Conservation (phyloP, 176 grass and related monocot species). For the Cocos nucifera region DNA sequence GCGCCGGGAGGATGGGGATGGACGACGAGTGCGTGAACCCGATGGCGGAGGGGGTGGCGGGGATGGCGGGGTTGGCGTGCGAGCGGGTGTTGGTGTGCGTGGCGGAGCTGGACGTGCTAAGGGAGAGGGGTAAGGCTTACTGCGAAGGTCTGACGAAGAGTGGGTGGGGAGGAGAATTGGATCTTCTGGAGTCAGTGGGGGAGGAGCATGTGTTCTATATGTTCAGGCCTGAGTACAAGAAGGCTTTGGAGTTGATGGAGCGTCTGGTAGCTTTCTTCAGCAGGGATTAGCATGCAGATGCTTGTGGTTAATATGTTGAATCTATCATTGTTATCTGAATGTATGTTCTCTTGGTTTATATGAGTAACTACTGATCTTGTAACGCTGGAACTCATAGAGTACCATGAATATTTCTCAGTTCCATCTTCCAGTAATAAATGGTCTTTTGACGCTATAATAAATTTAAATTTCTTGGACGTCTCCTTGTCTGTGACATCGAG, state of each 20-base stretch:
- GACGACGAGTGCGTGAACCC: conserved; percentile 34
- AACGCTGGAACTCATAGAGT: no score
- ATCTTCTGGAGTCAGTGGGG: conserved; percentile 35
- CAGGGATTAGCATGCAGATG: neutral
- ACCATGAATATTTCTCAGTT: no score
- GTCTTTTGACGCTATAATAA: no score
- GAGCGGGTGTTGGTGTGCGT: conserved; percentile 25
- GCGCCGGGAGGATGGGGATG: conserved; percentile 28
- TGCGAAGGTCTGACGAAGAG: conserved; percentile 22
- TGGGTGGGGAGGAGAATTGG: conserved; percentile 31
- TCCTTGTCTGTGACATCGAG: no score
- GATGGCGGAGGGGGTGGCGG: conserved; percentile 9
- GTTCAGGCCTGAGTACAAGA: conserved; percentile 13
- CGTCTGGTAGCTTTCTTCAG: conserved; percentile 26
- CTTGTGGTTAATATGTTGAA: no score
- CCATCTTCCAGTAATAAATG: no score
- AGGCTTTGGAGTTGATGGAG: conserved; percentile 26
- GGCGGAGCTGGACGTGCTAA: conserved; percentile 23
- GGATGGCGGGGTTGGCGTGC: conserved; percentile 13
- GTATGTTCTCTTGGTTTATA: no score
- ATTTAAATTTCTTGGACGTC: no score
- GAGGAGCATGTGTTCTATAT: conserved; percentile 39
- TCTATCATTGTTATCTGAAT: no score
- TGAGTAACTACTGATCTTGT: no score
- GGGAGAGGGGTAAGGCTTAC: conserved; percentile 33